A percentile compares a stretch with the other conserved stretches of the same genome.
Conservation (phyloP, 768 basidiomycete species). For the Dentipellis fragilis region DNA sequence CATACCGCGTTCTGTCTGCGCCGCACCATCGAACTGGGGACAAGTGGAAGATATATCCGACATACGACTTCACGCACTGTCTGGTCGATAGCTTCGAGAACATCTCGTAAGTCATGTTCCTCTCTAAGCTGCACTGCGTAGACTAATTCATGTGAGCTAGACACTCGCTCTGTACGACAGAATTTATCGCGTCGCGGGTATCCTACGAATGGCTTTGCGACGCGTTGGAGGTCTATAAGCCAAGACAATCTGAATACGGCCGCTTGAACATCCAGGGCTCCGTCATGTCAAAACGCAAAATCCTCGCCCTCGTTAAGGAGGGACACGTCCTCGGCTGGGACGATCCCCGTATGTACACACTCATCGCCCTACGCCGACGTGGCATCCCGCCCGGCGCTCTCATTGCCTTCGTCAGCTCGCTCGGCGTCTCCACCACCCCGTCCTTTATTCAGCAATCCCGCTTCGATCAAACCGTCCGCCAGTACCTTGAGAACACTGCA, state of each 20-base stretch:
- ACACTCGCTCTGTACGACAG: slow-evolving; percentile 93
- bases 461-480: slow-evolving; percentile 83
- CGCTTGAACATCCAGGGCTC: slow-evolving; percentile 89
- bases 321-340: slow-evolving; percentile 89
- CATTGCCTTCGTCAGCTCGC: slow-evolving; percentile 79
- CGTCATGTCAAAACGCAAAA: slow-evolving; percentile 94
- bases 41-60: slow-evolving; percentile 96
- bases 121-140: not conserved
- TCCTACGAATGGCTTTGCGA: slow-evolving; percentile 99
- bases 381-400: slow-evolving; percentile 97
- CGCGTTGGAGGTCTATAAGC: slow-evolving; percentile 94
- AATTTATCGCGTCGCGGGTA: slow-evolving; percentile 91
- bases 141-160: slow-evolving; percentile 29
- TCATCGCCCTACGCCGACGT: slow-evolving; percentile 89
- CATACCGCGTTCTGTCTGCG: slow-evolving; percentile 85
- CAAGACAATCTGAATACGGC: slow-evolving; percentile 94
- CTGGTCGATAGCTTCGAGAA: slow-evolving; percentile 97
- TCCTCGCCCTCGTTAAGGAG: slow-evolving; percentile 77
- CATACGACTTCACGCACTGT: slow-evolving; percentile 98
- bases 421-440: slow-evolving; percentile 85
- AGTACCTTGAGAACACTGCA: slow-evolving; percentile 81
- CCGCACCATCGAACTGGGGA: slow-evolving; percentile 89
- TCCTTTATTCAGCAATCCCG: slow-evolving; percentile 81
- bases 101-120: slow-evolving; percentile 68
- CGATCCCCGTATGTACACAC: slow-evolving; percentile 93